Evolutionary conservation across 129 eudicot species (phyloP), one percentile per base, ranked within the genome.

Genomic region (Flaveria robusta): DNA sequence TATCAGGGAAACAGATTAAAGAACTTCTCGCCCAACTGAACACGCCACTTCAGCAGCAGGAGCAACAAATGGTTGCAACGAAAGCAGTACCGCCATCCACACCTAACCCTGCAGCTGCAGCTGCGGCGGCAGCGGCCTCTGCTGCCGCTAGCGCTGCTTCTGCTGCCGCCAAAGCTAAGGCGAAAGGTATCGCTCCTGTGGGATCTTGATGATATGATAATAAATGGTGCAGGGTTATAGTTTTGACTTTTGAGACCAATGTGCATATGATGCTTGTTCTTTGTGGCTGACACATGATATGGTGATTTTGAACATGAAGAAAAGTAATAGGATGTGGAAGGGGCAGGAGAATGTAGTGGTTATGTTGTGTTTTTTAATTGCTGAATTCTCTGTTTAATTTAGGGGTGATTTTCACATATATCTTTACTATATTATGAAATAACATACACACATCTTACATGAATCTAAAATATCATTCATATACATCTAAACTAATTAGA

Each of bases 171-270:
- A 92, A 92, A 6, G 93, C 98, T 54, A 83, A 79, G 80, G 79
- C 90, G 5, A 88, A 90, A 84, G 97, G 98, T 15, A 87, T 87
- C 58, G 96, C 98, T 31, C 91, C 96, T 1, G 96, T 85, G 29
- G 96, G 96, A 50, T 90, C 97, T 56, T 93, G 87, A 87, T 43
- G 49, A 43, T 47, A 39, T 43, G 49, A 43, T 47, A 47, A 31
- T 65, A 59, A n/a, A 18, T 64, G 81, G 34, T 58, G 69, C 65
- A 59, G 79, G 74, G 46, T 58, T 71, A 77, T 77, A 43, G 29
- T 71, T 65, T 74, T n/a, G n/a, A n/a, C n/a, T n/a, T n/a, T n/a
- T 23, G 69, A 46, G 46, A 49, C 62, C 18, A 55, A 77, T 82
- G 86, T 82, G 86, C 86, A 82, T 82, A 82, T 82, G 69, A 68